A percentile compares a stretch with the other conserved stretches of the same genome.
Conservation (phyloP, 192 early-diverging fungal species). For the Backusella circina region DNA sequence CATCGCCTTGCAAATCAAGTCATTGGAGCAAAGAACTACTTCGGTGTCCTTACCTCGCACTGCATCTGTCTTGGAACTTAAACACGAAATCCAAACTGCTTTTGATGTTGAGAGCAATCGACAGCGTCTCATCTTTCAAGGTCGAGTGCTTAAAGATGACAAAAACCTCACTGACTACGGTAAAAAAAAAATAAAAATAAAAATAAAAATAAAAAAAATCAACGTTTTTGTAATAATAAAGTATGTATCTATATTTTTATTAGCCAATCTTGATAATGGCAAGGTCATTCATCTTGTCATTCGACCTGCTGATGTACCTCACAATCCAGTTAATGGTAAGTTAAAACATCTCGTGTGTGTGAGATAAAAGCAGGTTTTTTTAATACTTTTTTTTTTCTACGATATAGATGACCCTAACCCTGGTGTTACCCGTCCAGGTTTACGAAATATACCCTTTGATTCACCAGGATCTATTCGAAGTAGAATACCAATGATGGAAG, state of each 20-base stretch:
- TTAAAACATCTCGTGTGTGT: neutral
- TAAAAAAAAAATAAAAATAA: constrained; percentile 4
- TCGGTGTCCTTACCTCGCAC: constrained; percentile 33
- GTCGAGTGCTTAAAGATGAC: constrained; percentile 42
- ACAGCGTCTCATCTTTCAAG: constrained; percentile 49
- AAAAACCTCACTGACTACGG: constrained; percentile 42
- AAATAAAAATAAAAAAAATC: neutral
- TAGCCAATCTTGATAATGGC: constrained; percentile 42
- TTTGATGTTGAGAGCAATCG: constrained; percentile 38
- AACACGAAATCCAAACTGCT: constrained; percentile 36
- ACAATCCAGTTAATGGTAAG: constrained; percentile 44
- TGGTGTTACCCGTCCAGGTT: neutral
- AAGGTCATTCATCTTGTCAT: constrained; percentile 49
- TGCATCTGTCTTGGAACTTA: constrained; percentile 42
- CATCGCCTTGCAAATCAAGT: constrained; percentile 26
- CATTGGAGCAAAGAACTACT: constrained; percentile 31
- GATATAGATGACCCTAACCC: constrained; percentile 21
- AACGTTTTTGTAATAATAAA: too few species aligned
- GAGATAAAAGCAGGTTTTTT: neutral
- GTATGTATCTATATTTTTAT: too few species aligned
- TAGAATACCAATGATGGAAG: constrained; percentile 33
- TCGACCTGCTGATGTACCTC: constrained; percentile 44
- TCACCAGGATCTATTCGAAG: neutral
- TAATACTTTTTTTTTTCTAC: neutral
- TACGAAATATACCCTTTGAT: constrained; percentile 1